Evolutionary conservation across 371 early-diverging fungal genomes (phyloP), one percentile per base, ranked within the genome.

Genomic region (Scutellospora calospora): DNA sequence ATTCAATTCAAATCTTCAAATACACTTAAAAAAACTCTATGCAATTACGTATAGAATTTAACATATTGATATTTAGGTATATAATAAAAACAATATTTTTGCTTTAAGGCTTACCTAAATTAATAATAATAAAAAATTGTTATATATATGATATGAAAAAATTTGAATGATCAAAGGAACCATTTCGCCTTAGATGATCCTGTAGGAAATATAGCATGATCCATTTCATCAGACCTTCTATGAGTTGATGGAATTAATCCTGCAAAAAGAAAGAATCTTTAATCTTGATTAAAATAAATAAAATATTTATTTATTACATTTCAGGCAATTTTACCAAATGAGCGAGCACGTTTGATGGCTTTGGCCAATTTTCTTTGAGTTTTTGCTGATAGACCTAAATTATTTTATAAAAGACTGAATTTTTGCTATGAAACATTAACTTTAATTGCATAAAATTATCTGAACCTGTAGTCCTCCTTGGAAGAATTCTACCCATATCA

Each of bases 311-410:
- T 29, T 25, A 60, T 18, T 11, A 38, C 14, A 31, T 22, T 25
- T 57, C 35, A 20, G 38, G 11, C 5, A 27, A 25, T 86, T n/a
- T n/a, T 86, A 83, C 95, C 95, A 87, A 94, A 91, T 8, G 94
- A 91, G 80, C 94, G 88, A 18, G 94, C 94, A 76, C 95, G 87
- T 84, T 93, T 94, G 66, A 95, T 92, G 22, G 94, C 94, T 83
- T 92, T 89, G 49, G 94, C 89, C 25, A 95, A 83, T 80, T 91
- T 88, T 77, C 93, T 90, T 84, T 95, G 95, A 51, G 90, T 91
- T 81, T 93, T 91, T 65, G 92, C 90, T 11, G 89, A 88, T 25
- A 94, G 84, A 49, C 79, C 79, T 79, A 63, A 20, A 41, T 31
- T 33, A 33, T 35, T 66, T 45, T 45, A 45, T 8, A 9, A 45